Percentiles rank a stretch among this genome's conserved stretches.
phyloP scores from a whole-genome alignment of 129 eudicot species.

The sunflower (Helianthus annuus) region DNA sequence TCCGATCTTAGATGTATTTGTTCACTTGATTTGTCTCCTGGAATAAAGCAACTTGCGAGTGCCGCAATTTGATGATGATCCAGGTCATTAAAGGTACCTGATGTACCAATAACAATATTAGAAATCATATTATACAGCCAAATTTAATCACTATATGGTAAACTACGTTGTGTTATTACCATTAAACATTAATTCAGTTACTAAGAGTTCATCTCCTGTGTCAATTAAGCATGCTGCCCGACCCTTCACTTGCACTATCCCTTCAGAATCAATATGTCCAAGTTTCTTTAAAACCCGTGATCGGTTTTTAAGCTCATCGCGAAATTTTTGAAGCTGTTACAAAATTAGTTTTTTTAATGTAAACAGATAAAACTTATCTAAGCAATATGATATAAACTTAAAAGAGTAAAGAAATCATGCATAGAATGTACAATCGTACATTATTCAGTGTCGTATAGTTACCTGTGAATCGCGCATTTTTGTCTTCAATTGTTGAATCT shows the following conservation, averaged over 20 bases:
- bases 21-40: conserved; percentile 83
- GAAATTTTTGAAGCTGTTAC: conserved; percentile 92
- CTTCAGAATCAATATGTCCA: conserved; percentile 93
- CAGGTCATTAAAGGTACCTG: conserved; percentile 95
- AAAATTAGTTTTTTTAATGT: not conserved
- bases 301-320: conserved; percentile 93
- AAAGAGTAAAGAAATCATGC: not conserved
- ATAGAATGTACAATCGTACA: not conserved
- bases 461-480: conserved; percentile 99
- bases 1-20: conserved; percentile 91
- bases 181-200: conserved; percentile 95
- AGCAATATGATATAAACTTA: not conserved
- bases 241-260: conserved; percentile 92
- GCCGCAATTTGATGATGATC: conserved; percentile 99
- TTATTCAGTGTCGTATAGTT: no score
- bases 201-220: conserved; percentile 99
- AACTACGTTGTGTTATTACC: conserved; percentile 45
- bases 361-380: not conserved
- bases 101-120: conserved; percentile 1
- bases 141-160: conserved; percentile 13
- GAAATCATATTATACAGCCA: conserved; percentile 2
- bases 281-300: conserved; percentile 90
- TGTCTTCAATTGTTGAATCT: conserved; percentile 90
- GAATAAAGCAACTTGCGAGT: conserved; percentile 93
- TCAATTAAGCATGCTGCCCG: conserved; percentile 94